A percentile compares a stretch with the other conserved stretches of the same genome.
Conservation (phyloP, 257 asterid genomes). For the Primulina tabacum region DNA sequence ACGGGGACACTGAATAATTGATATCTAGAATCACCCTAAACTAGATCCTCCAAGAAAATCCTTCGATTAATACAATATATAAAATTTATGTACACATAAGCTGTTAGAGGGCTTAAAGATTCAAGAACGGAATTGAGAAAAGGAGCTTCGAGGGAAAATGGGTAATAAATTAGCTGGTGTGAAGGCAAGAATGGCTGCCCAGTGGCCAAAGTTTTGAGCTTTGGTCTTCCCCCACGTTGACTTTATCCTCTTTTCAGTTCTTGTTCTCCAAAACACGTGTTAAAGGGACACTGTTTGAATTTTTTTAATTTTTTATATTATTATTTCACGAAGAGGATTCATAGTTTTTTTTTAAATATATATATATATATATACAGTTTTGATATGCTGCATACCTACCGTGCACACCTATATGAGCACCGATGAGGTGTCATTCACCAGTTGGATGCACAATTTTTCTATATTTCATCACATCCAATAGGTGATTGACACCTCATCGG, state of each 20-base stretch:
- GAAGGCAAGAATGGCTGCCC: constrained; percentile 47
- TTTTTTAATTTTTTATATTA: no score
- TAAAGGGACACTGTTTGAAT: no score
- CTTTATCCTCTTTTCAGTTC: constrained; percentile 45
- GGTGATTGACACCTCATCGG: no score
- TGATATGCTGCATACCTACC: no score
- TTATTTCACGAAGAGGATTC: no score
- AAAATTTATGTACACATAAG: neutral
- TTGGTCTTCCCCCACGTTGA: constrained; percentile 52
- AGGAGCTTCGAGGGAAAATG: constrained; percentile 19
- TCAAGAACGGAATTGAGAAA: neutral
- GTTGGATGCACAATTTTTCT: no score
- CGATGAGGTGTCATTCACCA: no score
- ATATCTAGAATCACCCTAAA: constrained; percentile 27
- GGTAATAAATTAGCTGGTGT: constrained; percentile 30
- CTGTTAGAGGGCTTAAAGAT: neutral
- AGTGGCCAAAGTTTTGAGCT: constrained; percentile 33
- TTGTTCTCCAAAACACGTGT: constrained; percentile 26
- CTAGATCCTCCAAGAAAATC: constrained; percentile 12
- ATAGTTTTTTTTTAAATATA: no score
- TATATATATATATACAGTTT: no score
- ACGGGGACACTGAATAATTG: constrained; percentile 17
- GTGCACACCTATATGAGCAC: no score
- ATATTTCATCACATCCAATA: no score
- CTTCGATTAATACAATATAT: neutral